These are phyloP conservation scores for Cicer bijugum DNA, from an alignment of 306 rosid species.

Conservation along the genomic window DNA sequence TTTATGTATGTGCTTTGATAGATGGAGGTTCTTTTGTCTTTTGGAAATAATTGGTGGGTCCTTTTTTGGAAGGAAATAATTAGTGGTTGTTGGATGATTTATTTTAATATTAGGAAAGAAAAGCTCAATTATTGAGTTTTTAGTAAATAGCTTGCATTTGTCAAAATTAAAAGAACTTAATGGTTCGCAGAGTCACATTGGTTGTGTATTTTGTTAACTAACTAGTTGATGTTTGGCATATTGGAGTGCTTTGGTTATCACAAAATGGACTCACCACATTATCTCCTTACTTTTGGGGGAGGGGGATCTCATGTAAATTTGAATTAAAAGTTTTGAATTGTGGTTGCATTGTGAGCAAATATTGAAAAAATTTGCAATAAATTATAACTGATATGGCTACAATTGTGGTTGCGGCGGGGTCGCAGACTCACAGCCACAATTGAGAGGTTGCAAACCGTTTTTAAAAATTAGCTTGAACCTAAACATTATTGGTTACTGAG, in stretches of 20 bases:
- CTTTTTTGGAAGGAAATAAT: not conserved
- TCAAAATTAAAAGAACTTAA: not conserved
- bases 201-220: slow-evolving; percentile 25
- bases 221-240: slow-evolving; percentile 34
- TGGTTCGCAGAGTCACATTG: not conserved
- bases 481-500: slow-evolving; percentile 15
- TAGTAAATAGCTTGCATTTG: not conserved
- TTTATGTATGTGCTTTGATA: not conserved
- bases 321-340: not conserved
- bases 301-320: slow-evolving; percentile 30
- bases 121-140: not conserved
- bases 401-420: not conserved
- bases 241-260: slow-evolving; percentile 16
- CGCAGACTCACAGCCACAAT: not conserved
- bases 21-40: slow-evolving; percentile 7
- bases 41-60: not conserved
- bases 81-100: slow-evolving; percentile 19
- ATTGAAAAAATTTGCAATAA: not conserved
- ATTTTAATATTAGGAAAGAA: slow-evolving; percentile 24
- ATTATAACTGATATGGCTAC: not conserved
- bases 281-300: slow-evolving; percentile 22
- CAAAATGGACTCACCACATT: slow-evolving; percentile 5
- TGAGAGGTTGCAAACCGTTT: not conserved
- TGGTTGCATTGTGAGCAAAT: slow-evolving; percentile 1
- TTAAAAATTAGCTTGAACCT: not conserved